Base-by-base conservation (phyloP, 176 grass and related monocot genomes). In the Coix lacrymajobi region DNA sequence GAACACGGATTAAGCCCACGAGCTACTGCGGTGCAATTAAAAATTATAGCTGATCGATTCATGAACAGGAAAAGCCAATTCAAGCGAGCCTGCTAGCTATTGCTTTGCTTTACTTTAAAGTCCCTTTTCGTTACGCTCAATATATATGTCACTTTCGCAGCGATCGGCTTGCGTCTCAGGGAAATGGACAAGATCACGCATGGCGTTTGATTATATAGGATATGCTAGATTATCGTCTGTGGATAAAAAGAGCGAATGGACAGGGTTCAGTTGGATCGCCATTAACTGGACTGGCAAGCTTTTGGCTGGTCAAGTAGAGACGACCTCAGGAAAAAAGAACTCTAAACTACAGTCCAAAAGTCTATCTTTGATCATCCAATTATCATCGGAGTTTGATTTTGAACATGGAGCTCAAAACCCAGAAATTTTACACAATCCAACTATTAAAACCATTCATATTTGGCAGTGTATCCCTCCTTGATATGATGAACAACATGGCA, bases 41-140 rank as follows among this genome's bases (percentile, higher is more conserved):
- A 48, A 48, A 48, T 48, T 48, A 48, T 48, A 48, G 45, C 45
- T 68, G 62, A 77, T 85, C 48, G 63, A 77, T 85, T 37, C 49
- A 28, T 22, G 74, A 70, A 12, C 64, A 8, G 33, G 60, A 30
- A 30, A 25, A 51, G 17, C 1, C 60, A 64, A 33, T 40, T 20
- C 8, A 16, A 37, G 44, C 60, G 49, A 60, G 8, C 13, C n/a
- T n/a, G n/a, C n/a, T n/a, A n/a, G 13, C 28, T 19, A 0, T 68
- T 17, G 24, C 39, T 45, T 3, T 8, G 38, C 29, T 48, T 49
- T 66, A 24, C 19, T n/a, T n/a, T n/a, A n/a, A n/a, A n/a, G n/a
- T n/a, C n/a, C n/a, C n/a, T n/a, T 80, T 71, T 2, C n/a, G 11
- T 26, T 32, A 2, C 22, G 26, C 71, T 76, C 76, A n/a, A n/a